Conservation (phyloP, 148 eudicot species). For the Rhododendron ovatum region DNA sequence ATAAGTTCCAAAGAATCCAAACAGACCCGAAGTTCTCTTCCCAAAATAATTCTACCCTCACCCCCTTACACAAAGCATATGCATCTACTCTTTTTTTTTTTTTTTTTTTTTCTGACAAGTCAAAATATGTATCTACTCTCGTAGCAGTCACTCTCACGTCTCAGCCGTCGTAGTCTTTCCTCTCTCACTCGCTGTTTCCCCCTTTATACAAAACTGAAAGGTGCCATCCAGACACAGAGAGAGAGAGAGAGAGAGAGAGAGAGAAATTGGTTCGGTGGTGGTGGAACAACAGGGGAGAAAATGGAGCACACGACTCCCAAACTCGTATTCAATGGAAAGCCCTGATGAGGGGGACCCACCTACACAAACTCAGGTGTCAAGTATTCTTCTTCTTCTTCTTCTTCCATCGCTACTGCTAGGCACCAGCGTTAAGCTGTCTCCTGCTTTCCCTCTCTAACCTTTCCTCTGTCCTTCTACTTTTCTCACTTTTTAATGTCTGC, state of each 20-base stretch:
- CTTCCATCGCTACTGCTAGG: neutral
- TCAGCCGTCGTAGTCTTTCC: neutral
- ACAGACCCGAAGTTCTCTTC: no score
- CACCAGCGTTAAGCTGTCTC: neutral
- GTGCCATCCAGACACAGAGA: neutral
- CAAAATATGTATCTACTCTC: neutral
- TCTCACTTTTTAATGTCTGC: conserved; percentile 38
- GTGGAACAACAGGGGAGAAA: conserved; percentile 2
- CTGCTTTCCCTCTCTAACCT: conserved; percentile 19
- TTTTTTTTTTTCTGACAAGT: no score
- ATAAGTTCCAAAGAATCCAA: no score
- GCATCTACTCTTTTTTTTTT: neutral
- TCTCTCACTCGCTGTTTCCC: neutral
- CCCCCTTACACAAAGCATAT: neutral
- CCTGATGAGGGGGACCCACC: conserved; percentile 12
- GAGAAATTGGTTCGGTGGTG: neutral
- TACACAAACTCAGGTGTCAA: neutral
- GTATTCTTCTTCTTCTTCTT: conserved; percentile 4
- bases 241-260: neutral
- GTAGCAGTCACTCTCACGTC: neutral
- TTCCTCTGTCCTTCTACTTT: conserved; percentile 18
- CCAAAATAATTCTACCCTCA: no score
- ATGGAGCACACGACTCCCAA: neutral
- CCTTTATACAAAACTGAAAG: neutral
- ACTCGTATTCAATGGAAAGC: conserved; percentile 17